Base-by-base conservation (phyloP, 805 yeast genomes). In the Kazachstania viticola region DNA sequence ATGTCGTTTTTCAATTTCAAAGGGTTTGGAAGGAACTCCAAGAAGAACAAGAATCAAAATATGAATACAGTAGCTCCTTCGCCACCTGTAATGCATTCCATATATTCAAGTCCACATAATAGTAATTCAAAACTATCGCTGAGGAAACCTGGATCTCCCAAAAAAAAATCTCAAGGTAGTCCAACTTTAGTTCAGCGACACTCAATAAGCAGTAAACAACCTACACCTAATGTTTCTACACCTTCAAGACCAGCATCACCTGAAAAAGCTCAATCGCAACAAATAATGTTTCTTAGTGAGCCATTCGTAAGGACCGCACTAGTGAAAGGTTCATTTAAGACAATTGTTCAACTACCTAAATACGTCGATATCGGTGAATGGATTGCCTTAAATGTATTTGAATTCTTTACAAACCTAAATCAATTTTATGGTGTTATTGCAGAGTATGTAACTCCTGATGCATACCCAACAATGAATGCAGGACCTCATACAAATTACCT, bases 291-390 rank as follows among this genome's bases (percentile, higher is more conserved):
- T 49, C 54, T 91, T 43, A 77, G 91, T 49, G 95, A 87, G 45
- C 97, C 96, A 11, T 91, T 81, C 54, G 91, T 87, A 4, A 77
- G 87, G 39, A 83, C 96, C 0, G 94, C 97, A 0, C 62, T 91
- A 22, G 98, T 93, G 14, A 91, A 88, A 51, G 99, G 99, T 13
- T 81, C 95, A 0, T 91, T 85, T 62, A 85, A 82, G 49, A 87
- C 98, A 1, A 91, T 91, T 42, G 96, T 91, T 1, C 94, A 83
- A 50, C 64, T 84, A 15, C 98, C 99, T 14, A 84, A 83, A 51
- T 88, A 88, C 51, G 96, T 93, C 9, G 97, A 91, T 49, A 68
- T 73, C 37, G 82, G 85, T 34, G 99, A 91, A 55, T 91, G 99
- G 99, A 65, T 91, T 13, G 95, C 97, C 1, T 69, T 91, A 34